These are phyloP conservation scores for Hanseniaspora gamundiae DNA, from an alignment of 1,139 yeast genomes.

Conservation along the genomic window DNA sequence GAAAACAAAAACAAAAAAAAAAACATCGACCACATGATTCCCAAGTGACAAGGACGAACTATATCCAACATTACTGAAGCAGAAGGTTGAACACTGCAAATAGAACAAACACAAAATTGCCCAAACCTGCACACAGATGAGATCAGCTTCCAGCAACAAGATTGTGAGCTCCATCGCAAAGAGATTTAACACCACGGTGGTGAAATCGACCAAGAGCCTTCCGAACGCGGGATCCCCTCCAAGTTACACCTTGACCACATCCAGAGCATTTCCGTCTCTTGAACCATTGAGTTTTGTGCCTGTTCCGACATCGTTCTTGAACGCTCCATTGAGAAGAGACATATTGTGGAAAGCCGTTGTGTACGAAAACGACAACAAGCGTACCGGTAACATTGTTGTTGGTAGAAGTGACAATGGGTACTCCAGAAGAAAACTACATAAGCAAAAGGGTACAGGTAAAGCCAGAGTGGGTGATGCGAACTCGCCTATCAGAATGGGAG, in stretches of 20 bases:
- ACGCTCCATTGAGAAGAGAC: conserved; percentile 77
- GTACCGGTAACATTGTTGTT: conserved; percentile 83
- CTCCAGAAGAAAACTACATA: conserved; percentile 69
- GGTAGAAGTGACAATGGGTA: conserved; percentile 81
- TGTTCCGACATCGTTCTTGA: conserved; percentile 55
- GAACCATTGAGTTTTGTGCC: conserved; percentile 75
- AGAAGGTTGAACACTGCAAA: no score
- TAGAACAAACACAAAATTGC: no score
- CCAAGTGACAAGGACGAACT: no score
- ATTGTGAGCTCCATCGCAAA: not conserved
- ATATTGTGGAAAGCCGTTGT: conserved; percentile 89
- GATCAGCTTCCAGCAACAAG: no score
- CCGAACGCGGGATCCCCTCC: conserved; percentile 40
- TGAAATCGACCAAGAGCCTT: conserved; percentile 5
- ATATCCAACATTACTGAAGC: no score
- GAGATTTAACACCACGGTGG: not conserved
- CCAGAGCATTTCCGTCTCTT: conserved; percentile 77
- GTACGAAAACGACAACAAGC: conserved; percentile 76
- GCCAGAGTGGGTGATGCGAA: conserved; percentile 97
- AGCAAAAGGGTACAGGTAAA: conserved; percentile 88
- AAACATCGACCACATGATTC: no score
- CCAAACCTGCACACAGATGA: no score
- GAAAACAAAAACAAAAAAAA: no score
- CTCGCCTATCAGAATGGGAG: conserved; percentile 83
- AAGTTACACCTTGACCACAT: conserved; percentile 63